phyloP scores from a whole-genome alignment of 805 yeast species.

The Ogataea minuta region DNA sequence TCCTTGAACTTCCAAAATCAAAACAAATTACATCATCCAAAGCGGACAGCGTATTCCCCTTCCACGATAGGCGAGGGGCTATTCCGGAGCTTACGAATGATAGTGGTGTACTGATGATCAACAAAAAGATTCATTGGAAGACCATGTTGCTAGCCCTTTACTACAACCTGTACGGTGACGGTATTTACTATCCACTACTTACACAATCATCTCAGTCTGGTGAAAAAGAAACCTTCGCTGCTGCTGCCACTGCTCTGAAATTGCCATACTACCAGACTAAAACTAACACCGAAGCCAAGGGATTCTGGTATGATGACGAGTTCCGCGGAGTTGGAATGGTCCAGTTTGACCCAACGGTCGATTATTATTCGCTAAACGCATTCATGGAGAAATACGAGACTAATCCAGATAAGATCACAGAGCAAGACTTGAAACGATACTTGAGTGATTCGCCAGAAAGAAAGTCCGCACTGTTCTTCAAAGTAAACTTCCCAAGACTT shows the following conservation, averaged over 20 bases:
- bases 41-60: constrained; percentile 19
- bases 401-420: constrained; percentile 20
- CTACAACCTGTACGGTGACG: constrained; percentile 48
- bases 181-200: constrained; percentile 40
- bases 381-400: constrained; percentile 24
- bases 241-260: constrained; percentile 45
- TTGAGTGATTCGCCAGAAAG: constrained; percentile 26
- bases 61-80: constrained; percentile 40
- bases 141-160: constrained; percentile 47
- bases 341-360: constrained; percentile 49
- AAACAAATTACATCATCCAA: constrained; percentile 26
- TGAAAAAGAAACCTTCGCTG: constrained; percentile 52
- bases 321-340: constrained; percentile 54
- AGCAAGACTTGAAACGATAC: constrained; percentile 21
- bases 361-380: constrained; percentile 30
- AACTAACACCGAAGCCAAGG: constrained; percentile 45
- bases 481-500: constrained; percentile 34
- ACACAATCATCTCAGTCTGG: constrained; percentile 43
- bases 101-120: constrained; percentile 49
- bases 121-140: constrained; percentile 46
- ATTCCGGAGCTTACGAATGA: constrained; percentile 51
- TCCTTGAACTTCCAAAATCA: constrained; percentile 24
- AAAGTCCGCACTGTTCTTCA: constrained; percentile 29
- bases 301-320: constrained; percentile 37
- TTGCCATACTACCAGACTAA: constrained; percentile 46